Conservation (phyloP, 2,329 filamentous ascomycete genomes). For the Nemania serpens region DNA sequence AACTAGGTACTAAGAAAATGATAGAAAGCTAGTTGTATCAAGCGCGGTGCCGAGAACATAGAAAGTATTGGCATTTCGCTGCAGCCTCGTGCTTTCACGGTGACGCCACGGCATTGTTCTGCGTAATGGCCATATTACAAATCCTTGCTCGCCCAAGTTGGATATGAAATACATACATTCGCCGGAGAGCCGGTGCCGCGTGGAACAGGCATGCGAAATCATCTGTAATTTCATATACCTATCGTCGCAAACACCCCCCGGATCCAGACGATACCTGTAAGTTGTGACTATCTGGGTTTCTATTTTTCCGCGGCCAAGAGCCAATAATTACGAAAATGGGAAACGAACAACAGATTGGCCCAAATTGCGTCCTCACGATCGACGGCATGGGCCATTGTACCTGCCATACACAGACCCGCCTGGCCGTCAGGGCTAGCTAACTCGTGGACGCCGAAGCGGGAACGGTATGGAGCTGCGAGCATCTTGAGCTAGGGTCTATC, state of each 20-base stretch:
- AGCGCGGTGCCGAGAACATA: not conserved
- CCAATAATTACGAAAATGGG: not conserved
- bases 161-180: conserved; percentile 14
- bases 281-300: not conserved
- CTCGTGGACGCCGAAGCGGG: conserved; percentile 2
- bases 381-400: not conserved
- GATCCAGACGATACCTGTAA: not conserved
- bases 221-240: not conserved
- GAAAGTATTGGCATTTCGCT: conserved; percentile 1
- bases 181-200: conserved; percentile 17
- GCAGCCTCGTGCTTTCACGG: not conserved
- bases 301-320: not conserved
- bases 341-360: not conserved
- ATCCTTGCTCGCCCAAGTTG: not conserved
- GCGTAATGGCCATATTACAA: not conserved
- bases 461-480: conserved; percentile 4
- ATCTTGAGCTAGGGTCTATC: not conserved
- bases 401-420: not conserved
- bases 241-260: not conserved
- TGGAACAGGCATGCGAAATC: conserved; percentile 4
- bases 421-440: not conserved
- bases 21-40: not conserved
- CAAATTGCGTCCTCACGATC: not conserved
- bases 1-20: not conserved
- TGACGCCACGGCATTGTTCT: not conserved